Evolutionary conservation across 805 yeast genomes (phyloP).

Genomic region (Wickerhamiella parazyma): DNA sequence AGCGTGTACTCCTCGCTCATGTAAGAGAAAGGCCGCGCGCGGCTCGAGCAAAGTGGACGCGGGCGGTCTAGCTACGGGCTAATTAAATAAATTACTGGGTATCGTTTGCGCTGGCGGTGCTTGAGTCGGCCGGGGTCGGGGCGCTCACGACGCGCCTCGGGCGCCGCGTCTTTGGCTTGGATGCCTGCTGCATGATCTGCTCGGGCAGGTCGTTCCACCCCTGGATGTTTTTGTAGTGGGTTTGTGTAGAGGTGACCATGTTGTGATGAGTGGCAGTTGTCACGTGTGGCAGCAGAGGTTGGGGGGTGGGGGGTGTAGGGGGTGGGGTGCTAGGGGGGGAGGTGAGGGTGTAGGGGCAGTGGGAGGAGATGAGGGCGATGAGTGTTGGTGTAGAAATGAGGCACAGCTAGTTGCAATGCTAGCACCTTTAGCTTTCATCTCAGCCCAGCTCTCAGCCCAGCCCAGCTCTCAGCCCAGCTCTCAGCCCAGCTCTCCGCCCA

Average conservation of each 20-base stretch:
- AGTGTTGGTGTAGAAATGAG: too few species aligned
- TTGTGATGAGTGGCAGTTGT: too few species aligned
- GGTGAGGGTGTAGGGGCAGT: too few species aligned
- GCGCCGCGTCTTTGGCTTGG: not conserved
- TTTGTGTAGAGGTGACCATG: constrained; percentile 16
- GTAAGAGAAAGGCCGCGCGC: not conserved
- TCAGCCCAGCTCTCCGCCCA: too few species aligned
- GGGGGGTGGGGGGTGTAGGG: not conserved
- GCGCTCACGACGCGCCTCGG: constrained; percentile 2
- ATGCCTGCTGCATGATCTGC: constrained; percentile 1
- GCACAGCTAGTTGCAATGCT: too few species aligned
- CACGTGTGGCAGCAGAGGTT: not conserved
- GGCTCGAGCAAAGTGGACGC: too few species aligned
- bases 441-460: too few species aligned
- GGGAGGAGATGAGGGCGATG: too few species aligned
- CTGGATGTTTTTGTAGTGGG: constrained; percentile 17
- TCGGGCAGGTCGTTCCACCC: constrained; percentile 21
- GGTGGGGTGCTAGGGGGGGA: too few species aligned
- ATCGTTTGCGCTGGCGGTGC: not conserved
- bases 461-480: too few species aligned
- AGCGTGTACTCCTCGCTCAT: constrained; percentile 25
- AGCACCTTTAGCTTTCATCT: too few species aligned
- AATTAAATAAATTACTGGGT: not conserved
- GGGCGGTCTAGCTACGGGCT: too few species aligned
- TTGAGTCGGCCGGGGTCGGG: not conserved